These are phyloP conservation scores for Chlamydomonas sp. DNA, from an alignment of 139 green algal genomes.

Conservation along the genomic window DNA sequence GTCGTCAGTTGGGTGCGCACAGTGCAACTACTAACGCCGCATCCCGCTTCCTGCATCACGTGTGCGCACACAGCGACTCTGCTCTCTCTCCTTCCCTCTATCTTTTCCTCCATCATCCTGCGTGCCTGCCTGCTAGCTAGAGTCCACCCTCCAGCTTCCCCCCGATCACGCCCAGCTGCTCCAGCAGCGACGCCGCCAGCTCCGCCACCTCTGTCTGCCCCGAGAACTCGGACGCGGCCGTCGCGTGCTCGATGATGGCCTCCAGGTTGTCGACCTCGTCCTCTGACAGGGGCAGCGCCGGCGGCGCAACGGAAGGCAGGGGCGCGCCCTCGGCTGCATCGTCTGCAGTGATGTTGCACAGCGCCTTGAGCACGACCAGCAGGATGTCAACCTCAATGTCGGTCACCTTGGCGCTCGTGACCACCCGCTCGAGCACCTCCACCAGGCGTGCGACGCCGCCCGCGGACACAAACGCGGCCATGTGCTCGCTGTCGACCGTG, in stretches of 20 bases:
- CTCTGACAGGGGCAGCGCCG: background rate
- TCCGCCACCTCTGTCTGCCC: background rate
- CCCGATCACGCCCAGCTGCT: background rate
- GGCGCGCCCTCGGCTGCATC: constrained; percentile 5
- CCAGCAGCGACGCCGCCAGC: background rate
- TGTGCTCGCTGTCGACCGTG: constrained; percentile 21
- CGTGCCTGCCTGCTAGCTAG: no score
- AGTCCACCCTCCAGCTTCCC: constrained; percentile 2
- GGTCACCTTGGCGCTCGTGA: constrained; percentile 1
- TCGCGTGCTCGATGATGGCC: constrained; percentile 11
- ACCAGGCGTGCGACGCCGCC: constrained; percentile 24
- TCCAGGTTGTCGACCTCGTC: constrained; percentile 13
- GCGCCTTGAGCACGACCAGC: constrained; percentile 36
- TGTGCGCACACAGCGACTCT: no score
- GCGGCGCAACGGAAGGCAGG: background rate
- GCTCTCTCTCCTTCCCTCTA: no score
- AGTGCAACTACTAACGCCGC: no score
- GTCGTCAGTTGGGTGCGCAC: no score
- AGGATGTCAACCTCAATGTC: constrained; percentile 22
- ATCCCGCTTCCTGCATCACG: no score
- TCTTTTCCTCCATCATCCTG: no score
- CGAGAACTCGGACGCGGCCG: background rate
- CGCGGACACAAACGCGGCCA: constrained; percentile 17
- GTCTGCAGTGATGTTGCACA: constrained; percentile 37
- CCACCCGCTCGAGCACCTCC: constrained; percentile 26